phyloP scores from a whole-genome alignment of 257 asterid genomes.

The Anisodus acutangulus region DNA sequence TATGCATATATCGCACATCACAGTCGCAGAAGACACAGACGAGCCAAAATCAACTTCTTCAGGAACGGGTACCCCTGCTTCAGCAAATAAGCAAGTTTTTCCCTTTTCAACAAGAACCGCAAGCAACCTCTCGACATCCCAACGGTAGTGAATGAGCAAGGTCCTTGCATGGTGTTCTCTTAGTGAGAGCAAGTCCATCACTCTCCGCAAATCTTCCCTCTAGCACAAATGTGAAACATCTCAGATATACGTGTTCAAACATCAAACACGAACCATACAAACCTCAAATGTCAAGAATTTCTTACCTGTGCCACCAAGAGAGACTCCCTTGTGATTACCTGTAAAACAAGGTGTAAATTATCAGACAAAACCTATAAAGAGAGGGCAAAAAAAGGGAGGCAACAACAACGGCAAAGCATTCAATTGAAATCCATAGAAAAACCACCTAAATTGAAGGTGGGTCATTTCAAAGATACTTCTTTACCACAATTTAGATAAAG shows the following conservation, averaged over 20 bases:
- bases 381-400: not conserved
- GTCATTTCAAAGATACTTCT: not conserved
- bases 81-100: slow-evolving; percentile 68
- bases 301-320: slow-evolving; percentile 93
- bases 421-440: slow-evolving; percentile 12
- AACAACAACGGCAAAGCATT: slow-evolving; percentile 3
- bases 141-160: slow-evolving; percentile 85
- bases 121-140: slow-evolving; percentile 82
- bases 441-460: not conserved
- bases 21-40: slow-evolving; percentile 45
- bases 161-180: slow-evolving; percentile 93
- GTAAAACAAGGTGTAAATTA: slow-evolving; percentile 34
- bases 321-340: slow-evolving; percentile 92
- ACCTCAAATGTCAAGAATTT: not conserved
- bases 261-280: not conserved
- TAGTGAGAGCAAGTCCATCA: slow-evolving; percentile 87
- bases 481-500: not conserved
- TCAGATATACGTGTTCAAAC: slow-evolving; percentile 21
- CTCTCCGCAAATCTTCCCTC: slow-evolving; percentile 82
- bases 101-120: slow-evolving; percentile 88
- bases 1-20: slow-evolving; percentile 72
- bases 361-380: slow-evolving; percentile 25
- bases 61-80: slow-evolving; percentile 71
- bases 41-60: slow-evolving; percentile 49
- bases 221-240: slow-evolving; percentile 43